A percentile compares a stretch with the other conserved stretches of the same genome.
phyloP scores from a whole-genome alignment of 148 eudicot species.

The Talinum fruticosum region DNA sequence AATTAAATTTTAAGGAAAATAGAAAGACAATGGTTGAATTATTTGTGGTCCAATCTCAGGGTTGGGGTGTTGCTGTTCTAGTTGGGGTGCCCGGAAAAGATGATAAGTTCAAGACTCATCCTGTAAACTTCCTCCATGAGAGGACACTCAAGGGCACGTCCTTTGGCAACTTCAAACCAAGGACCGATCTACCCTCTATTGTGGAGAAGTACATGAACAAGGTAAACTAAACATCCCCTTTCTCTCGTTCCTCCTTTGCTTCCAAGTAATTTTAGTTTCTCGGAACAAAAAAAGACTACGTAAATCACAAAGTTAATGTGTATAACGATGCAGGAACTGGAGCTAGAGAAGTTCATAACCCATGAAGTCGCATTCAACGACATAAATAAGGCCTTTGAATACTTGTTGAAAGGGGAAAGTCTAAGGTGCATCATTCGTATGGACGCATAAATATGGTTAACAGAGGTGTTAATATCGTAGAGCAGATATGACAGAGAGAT shows the following conservation, averaged over 20 bases:
- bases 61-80: constrained; percentile 60
- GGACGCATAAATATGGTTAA: background rate
- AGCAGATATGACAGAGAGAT: too few relatives aligned
- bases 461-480: too few relatives aligned
- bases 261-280: too few relatives aligned
- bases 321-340: constrained; percentile 30
- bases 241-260: too few relatives aligned
- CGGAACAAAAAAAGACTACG: too few relatives aligned
- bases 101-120: constrained; percentile 46
- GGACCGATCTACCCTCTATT: constrained; percentile 40
- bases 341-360: constrained; percentile 56
- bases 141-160: constrained; percentile 53
- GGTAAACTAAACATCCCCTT: too few relatives aligned
- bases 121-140: constrained; percentile 44
- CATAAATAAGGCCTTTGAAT: constrained; percentile 63
- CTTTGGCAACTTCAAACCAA: constrained; percentile 53
- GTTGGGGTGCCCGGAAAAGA: constrained; percentile 61
- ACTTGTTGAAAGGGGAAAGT: constrained; percentile 49
- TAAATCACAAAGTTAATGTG: background rate
- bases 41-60: constrained; percentile 28
- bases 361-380: constrained; percentile 42
- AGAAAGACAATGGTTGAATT: background rate
- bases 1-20: background rate
- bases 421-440: constrained; percentile 46
- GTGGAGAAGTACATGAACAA: constrained; percentile 72